These are phyloP conservation scores for Malania oleifera DNA, from an alignment of 164 flowering plant genomes.

Conservation along the genomic window DNA sequence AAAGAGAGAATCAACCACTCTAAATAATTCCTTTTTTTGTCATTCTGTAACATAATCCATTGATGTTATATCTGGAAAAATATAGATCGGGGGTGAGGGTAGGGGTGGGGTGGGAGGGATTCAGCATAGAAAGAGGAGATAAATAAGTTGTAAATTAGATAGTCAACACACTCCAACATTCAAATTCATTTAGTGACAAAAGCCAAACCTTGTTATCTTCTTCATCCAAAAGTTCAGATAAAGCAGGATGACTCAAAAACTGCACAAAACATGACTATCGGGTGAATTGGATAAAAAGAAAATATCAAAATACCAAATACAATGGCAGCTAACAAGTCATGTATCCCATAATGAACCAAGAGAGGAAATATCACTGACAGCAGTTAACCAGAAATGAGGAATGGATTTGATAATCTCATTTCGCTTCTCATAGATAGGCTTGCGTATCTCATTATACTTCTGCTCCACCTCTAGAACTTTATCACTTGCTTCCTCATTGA, in stretches of 20 bases:
- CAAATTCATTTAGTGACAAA: conserved; percentile 1
- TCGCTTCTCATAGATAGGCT: conserved; percentile 73
- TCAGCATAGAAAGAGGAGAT: not conserved
- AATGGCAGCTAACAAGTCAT: not conserved
- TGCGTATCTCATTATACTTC: conserved; percentile 73
- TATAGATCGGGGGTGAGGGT: too few relatives aligned
- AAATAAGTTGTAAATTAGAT: not conserved
- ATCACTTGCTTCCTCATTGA: conserved; percentile 91
- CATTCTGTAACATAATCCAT: too few relatives aligned
- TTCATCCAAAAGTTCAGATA: conserved; percentile 60
- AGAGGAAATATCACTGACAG: conserved; percentile 45
- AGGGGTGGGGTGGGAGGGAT: too few relatives aligned
- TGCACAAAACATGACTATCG: conserved; percentile 26
- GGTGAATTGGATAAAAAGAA: not conserved
- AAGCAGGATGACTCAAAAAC: conserved; percentile 89
- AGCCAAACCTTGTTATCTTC: conserved; percentile 79
- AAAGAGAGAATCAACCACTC: too few relatives aligned
- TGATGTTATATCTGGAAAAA: too few relatives aligned
- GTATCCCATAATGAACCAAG: not conserved
- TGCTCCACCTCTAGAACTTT: conserved; percentile 86
- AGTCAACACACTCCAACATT: not conserved
- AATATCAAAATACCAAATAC: not conserved
- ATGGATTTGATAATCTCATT: conserved; percentile 70
- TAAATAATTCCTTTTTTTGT: too few relatives aligned
- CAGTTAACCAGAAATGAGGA: conserved; percentile 96